These are phyloP conservation scores for Raddia guianensis DNA, from an alignment of 176 grass and related monocot genomes.

Conservation along the genomic window DNA sequence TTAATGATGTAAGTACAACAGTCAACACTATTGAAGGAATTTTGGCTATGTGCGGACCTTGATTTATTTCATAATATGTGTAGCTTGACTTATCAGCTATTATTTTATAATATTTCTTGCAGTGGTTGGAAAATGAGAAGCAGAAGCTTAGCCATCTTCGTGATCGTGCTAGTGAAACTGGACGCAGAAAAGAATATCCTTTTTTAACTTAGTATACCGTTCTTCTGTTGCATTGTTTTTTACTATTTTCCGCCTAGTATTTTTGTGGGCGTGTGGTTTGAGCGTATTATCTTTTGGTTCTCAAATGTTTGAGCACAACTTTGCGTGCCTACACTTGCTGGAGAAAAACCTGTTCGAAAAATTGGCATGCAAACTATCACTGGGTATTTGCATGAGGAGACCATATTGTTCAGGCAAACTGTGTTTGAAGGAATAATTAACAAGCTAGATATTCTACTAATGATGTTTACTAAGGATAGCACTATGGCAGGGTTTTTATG, in stretches of 20 bases:
- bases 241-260: not conserved
- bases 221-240: slow-evolving; percentile 31
- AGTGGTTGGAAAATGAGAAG: slow-evolving; percentile 96
- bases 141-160: slow-evolving; percentile 82
- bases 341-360: slow-evolving; percentile 21
- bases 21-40: slow-evolving; percentile 31
- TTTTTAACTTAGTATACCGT: slow-evolving; percentile 47
- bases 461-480: slow-evolving; percentile 16
- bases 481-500: slow-evolving; percentile 12
- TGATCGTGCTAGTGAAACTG: slow-evolving; percentile 99
- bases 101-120: slow-evolving; percentile 43
- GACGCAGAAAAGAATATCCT: slow-evolving; percentile 99
- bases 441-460: not conserved
- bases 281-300: slow-evolving; percentile 4
- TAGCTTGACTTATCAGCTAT: slow-evolving; percentile 25
- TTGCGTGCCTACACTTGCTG: not conserved
- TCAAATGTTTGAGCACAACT: slow-evolving; percentile 28
- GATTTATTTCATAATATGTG: slow-evolving; percentile 35
- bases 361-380: not conserved
- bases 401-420: slow-evolving; percentile 27
- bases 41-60: slow-evolving; percentile 16
- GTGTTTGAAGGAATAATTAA: not conserved
- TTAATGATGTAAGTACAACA: slow-evolving; percentile 78
- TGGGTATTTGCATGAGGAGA: not conserved
- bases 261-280: not conserved